Evolutionary conservation across 2,329 filamentous ascomycete genomes (phyloP).

Genomic region (Chaetothyriales sp.): DNA sequence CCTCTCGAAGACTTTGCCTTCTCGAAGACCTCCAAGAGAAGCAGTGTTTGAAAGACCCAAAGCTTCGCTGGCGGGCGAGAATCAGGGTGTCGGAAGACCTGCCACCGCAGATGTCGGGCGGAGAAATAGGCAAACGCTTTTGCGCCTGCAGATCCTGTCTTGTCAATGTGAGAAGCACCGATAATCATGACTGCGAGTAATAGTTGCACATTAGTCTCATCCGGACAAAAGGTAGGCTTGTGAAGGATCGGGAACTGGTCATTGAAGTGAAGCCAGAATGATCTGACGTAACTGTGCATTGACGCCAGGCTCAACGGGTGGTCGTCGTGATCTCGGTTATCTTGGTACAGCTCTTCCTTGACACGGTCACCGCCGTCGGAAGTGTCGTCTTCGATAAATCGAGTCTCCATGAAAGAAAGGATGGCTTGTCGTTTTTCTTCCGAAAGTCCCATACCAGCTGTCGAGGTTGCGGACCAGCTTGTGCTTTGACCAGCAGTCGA

Average conservation of each 20-base stretch:
- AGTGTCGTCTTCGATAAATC: constrained; percentile 72
- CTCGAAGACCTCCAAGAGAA: constrained; percentile 83
- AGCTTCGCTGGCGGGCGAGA: constrained; percentile 85
- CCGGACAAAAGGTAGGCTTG: constrained; percentile 80
- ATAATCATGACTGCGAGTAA: constrained; percentile 83
- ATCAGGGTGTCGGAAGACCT: constrained; percentile 80
- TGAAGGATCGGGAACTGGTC: constrained; percentile 89
- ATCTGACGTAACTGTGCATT: constrained; percentile 88
- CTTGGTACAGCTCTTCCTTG: constrained; percentile 60
- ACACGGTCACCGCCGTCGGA: constrained; percentile 32
- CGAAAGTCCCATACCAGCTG: constrained; percentile 53
- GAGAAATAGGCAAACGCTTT: constrained; percentile 76
- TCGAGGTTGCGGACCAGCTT: background rate
- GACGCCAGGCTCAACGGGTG: constrained; percentile 69
- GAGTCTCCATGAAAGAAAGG: constrained; percentile 62
- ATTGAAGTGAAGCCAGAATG: constrained; percentile 90
- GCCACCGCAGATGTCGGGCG: constrained; percentile 82
- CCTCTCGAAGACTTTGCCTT: constrained; percentile 92
- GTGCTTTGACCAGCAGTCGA: constrained; percentile 16
- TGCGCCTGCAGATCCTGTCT: constrained; percentile 59
- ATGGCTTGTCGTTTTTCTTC: constrained; percentile 76
- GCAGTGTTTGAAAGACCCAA: constrained; percentile 84
- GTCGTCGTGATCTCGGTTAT: constrained; percentile 50
- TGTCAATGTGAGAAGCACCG: constrained; percentile 76
- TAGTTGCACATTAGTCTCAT: constrained; percentile 71